These are phyloP conservation scores for Coemansia sp. DNA, from an alignment of 192 early-diverging fungal genomes.

Conservation along the genomic window DNA sequence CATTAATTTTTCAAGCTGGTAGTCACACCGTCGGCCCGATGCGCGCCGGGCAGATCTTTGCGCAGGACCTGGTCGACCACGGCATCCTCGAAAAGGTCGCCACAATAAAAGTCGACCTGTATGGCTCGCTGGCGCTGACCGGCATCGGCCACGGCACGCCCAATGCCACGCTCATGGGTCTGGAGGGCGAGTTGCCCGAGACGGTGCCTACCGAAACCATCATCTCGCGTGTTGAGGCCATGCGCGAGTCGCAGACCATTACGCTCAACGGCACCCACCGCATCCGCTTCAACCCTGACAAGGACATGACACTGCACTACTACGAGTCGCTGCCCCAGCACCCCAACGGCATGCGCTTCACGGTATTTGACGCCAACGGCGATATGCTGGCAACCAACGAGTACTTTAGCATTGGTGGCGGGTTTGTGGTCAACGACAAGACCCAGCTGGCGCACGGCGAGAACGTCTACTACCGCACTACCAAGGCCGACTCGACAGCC, in stretches of 20 bases:
- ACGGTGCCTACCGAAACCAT: slow-evolving; percentile 80
- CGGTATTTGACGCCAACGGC: slow-evolving; percentile 73
- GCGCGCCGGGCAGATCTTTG: slow-evolving; percentile 93
- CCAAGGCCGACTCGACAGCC: slow-evolving; percentile 14
- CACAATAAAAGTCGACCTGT: slow-evolving; percentile 77
- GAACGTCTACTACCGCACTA: slow-evolving; percentile 59
- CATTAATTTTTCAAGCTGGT: slow-evolving; percentile 2
- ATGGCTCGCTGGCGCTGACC: slow-evolving; percentile 89
- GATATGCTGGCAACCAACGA: slow-evolving; percentile 91
- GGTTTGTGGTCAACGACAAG: slow-evolving; percentile 91
- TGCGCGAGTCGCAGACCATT: slow-evolving; percentile 67
- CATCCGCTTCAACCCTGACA: slow-evolving; percentile 79
- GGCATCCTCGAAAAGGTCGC: slow-evolving; percentile 59
- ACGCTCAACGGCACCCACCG: slow-evolving; percentile 68
- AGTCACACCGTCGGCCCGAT: slow-evolving; percentile 94
- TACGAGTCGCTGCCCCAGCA: slow-evolving; percentile 85
- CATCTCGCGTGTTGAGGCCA: slow-evolving; percentile 65
- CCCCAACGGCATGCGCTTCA: slow-evolving; percentile 95
- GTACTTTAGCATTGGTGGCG: slow-evolving; percentile 94
- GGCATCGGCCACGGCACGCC: slow-evolving; percentile 96
- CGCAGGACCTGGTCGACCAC: slow-evolving; percentile 73
- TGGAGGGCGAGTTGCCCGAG: slow-evolving; percentile 89
- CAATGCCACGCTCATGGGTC: slow-evolving; percentile 81
- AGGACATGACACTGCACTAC: slow-evolving; percentile 86
- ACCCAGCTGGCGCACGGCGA: slow-evolving; percentile 75